phyloP scores from a whole-genome alignment of 2,329 filamentous ascomycete genomes.

The Aureobasidium pullulans region DNA sequence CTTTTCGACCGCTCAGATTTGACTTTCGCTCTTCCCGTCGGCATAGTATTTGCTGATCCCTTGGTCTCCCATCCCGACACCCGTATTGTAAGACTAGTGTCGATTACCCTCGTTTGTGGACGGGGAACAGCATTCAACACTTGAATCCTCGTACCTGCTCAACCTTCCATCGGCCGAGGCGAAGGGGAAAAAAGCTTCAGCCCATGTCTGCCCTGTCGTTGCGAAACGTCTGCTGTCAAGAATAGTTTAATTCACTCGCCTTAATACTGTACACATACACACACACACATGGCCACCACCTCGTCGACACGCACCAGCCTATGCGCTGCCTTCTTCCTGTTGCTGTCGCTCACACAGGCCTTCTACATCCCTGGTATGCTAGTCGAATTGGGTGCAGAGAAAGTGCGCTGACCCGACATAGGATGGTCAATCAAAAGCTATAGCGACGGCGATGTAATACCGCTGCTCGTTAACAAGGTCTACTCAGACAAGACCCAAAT shows the following conservation, averaged over 20 bases:
- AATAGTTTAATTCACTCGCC: background rate
- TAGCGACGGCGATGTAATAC: slow-evolving; percentile 65
- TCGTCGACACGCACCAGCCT: slow-evolving; percentile 33
- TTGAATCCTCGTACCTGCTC: background rate
- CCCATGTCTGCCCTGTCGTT: background rate
- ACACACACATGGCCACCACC: slow-evolving; percentile 30
- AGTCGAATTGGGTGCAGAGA: background rate
- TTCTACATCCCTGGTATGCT: slow-evolving; percentile 78
- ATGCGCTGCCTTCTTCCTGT: slow-evolving; percentile 42
- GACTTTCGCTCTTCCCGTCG: background rate
- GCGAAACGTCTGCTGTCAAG: background rate
- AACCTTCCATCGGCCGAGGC: background rate
- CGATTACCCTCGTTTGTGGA: background rate
- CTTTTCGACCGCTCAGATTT: background rate
- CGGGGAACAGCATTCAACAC: background rate
- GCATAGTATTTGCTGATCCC: background rate
- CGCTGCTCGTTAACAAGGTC: slow-evolving; percentile 84
- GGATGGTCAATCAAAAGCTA: slow-evolving; percentile 82
- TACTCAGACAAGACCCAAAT: slow-evolving; percentile 84
- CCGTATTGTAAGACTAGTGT: slow-evolving; percentile 10
- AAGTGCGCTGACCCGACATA: slow-evolving; percentile 26
- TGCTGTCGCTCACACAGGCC: slow-evolving; percentile 49
- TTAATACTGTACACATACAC: slow-evolving; percentile 2
- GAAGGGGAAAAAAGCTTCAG: background rate
- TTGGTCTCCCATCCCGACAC: background rate